Conservation (phyloP, 2,329 filamentous ascomycete species). For the Diaporthe capsici region DNA sequence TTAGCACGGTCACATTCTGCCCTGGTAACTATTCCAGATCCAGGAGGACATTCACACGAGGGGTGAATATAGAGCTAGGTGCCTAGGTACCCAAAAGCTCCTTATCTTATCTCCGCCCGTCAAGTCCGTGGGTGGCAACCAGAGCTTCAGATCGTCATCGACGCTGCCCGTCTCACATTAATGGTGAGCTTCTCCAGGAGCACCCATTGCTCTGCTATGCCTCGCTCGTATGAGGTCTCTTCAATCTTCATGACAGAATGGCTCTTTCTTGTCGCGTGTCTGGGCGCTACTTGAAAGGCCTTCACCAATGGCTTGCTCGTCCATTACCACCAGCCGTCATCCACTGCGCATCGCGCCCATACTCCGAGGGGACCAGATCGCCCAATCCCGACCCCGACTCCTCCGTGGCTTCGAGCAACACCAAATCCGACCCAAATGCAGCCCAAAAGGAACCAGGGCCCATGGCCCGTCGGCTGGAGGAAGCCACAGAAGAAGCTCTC, state of each 20-base stretch:
- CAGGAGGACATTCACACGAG: too few species aligned
- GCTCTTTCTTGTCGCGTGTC: constrained; percentile 29
- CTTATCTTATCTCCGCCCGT: constrained; percentile 38
- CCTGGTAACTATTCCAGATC: too few species aligned
- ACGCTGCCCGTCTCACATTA: not conserved
- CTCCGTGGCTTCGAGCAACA: not conserved
- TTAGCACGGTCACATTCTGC: too few species aligned
- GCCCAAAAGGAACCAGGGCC: constrained; percentile 54
- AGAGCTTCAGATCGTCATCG: constrained; percentile 31
- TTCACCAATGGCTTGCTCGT: not conserved
- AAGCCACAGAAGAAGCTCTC: constrained; percentile 75
- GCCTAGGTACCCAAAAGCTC: not conserved
- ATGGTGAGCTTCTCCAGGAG: constrained; percentile 4
- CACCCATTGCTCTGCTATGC: constrained; percentile 16
- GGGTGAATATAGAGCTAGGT: too few species aligned
- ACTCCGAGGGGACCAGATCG: constrained; percentile 25
- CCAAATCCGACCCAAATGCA: not conserved
- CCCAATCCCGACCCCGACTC: not conserved
- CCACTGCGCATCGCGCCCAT: constrained; percentile 3
- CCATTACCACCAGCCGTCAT: too few species aligned
- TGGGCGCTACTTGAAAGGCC: constrained; percentile 8
- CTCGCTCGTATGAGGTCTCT: not conserved
- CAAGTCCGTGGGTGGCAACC: constrained; percentile 27
- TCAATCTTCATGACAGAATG: constrained; percentile 14
- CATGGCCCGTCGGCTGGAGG: constrained; percentile 70